Evolutionary conservation across 2,329 filamentous ascomycete species (phyloP).

Genomic region (Huntiella bhutanensis): DNA sequence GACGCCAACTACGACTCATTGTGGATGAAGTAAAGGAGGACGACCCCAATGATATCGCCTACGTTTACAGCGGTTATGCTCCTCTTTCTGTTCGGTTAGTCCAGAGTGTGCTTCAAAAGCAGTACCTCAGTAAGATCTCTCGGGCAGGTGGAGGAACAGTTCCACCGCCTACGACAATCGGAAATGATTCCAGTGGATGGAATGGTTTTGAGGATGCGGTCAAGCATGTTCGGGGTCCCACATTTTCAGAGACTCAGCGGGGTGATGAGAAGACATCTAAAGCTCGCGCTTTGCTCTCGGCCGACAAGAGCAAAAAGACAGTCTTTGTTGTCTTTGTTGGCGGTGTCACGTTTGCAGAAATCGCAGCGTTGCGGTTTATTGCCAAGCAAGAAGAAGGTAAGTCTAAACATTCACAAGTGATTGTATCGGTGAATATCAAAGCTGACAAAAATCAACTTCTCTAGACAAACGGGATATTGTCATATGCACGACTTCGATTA

Average conservation of each 20-base stretch:
- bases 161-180: slow-evolving; percentile 20
- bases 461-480: slow-evolving; percentile 61
- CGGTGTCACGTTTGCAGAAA: slow-evolving; percentile 92
- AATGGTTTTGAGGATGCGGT: slow-evolving; percentile 83
- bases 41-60: slow-evolving; percentile 86
- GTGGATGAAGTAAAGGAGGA: slow-evolving; percentile 94
- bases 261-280: slow-evolving; percentile 85
- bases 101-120: slow-evolving; percentile 83
- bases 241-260: slow-evolving; percentile 81
- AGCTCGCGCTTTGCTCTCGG: slow-evolving; percentile 64
- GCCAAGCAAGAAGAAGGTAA: slow-evolving; percentile 60
- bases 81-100: slow-evolving; percentile 80
- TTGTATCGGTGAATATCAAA: not conserved
- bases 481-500: slow-evolving; percentile 80
- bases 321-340: slow-evolving; percentile 94
- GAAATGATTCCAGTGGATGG: slow-evolving; percentile 55
- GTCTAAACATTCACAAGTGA: slow-evolving; percentile 13
- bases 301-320: slow-evolving; percentile 56
- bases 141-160: slow-evolving; percentile 34
- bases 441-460: too few species aligned
- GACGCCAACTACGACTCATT: slow-evolving; percentile 73
- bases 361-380: slow-evolving; percentile 82
- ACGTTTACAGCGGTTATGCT: slow-evolving; percentile 93
- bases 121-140: slow-evolving; percentile 53
- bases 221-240: slow-evolving; percentile 70